Evolutionary conservation across 495 filamentous ascomycete species (phyloP).

Genomic region (Parathielavia hyrcaniae): DNA sequence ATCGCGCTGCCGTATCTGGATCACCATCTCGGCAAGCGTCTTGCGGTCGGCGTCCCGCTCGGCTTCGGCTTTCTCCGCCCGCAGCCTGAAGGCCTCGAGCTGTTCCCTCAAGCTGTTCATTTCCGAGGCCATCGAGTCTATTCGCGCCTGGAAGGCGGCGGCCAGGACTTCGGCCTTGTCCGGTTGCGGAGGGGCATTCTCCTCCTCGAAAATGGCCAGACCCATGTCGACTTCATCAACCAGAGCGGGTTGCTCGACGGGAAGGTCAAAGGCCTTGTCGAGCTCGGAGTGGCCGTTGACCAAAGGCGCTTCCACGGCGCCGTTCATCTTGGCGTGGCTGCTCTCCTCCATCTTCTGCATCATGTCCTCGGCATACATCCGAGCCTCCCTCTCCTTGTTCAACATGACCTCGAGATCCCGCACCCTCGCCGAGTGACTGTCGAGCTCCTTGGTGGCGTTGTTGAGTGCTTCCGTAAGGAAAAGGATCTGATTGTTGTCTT

Average conservation of each 20-base stretch:
- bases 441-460: constrained; percentile 73
- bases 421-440: constrained; percentile 67
- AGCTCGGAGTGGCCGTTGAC: constrained; percentile 33
- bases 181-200: constrained; percentile 35
- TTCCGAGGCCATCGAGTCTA: constrained; percentile 74
- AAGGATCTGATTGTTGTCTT: constrained; percentile 64
- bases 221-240: constrained; percentile 17
- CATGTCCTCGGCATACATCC: constrained; percentile 75
- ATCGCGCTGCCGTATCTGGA: constrained; percentile 66
- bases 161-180: constrained; percentile 41
- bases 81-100: constrained; percentile 67
- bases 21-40: constrained; percentile 82
- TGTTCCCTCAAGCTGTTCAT: constrained; percentile 77
- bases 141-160: constrained; percentile 57
- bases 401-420: constrained; percentile 76
- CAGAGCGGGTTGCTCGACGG: constrained; percentile 27
- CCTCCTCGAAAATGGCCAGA: constrained; percentile 21
- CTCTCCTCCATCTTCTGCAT: constrained; percentile 61
- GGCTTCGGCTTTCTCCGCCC: constrained; percentile 72
- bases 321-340: constrained; percentile 36
- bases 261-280: constrained; percentile 37
- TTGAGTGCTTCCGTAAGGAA: constrained; percentile 76
- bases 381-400: constrained; percentile 68
- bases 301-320: constrained; percentile 24
- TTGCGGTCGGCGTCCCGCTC: constrained; percentile 61